phyloP scores from a whole-genome alignment of 2,329 filamentous ascomycete species.

The Aureobasidium subglaciale region DNA sequence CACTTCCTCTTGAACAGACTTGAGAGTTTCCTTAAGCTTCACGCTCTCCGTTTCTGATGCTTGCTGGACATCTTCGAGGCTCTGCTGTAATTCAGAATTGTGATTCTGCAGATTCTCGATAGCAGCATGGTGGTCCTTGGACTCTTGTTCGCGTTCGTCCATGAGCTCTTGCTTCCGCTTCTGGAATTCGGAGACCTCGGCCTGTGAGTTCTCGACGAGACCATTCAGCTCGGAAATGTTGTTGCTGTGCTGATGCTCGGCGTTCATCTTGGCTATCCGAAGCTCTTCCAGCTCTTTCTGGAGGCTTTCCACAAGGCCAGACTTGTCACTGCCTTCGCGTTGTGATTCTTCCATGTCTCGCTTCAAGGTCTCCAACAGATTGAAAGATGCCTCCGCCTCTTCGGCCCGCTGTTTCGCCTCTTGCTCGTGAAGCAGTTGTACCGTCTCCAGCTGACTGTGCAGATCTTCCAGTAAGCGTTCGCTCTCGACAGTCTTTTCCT shows the following conservation, averaged over 20 bases:
- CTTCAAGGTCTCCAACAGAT: constrained; percentile 15
- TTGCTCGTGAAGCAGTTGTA: not conserved
- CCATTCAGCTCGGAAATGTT: constrained; percentile 10
- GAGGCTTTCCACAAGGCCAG: constrained; percentile 17
- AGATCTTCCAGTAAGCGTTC: constrained; percentile 1
- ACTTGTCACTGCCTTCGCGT: constrained; percentile 20
- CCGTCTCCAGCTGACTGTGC: not conserved
- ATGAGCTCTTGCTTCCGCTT: constrained; percentile 1
- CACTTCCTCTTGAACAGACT: not conserved
- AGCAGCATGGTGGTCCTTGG: constrained; percentile 6
- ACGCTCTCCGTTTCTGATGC: not conserved
- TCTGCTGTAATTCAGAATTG: constrained; percentile 6
- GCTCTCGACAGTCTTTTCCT: constrained; percentile 2
- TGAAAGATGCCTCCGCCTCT: constrained; percentile 2
- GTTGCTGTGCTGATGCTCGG: constrained; percentile 6
- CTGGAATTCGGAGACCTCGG: constrained; percentile 12
- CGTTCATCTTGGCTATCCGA: constrained; percentile 1
- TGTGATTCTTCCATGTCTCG: constrained; percentile 17
- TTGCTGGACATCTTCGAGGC: not conserved
- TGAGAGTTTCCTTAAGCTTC: not conserved
- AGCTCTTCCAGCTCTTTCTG: constrained; percentile 19
- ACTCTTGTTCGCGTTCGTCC: constrained; percentile 12
- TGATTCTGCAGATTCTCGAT: not conserved
- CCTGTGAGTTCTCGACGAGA: constrained; percentile 9
- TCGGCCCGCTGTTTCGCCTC: constrained; percentile 4